phyloP scores from a whole-genome alignment of 2,329 filamentous ascomycete species.

The Clonostachys byssicola region DNA sequence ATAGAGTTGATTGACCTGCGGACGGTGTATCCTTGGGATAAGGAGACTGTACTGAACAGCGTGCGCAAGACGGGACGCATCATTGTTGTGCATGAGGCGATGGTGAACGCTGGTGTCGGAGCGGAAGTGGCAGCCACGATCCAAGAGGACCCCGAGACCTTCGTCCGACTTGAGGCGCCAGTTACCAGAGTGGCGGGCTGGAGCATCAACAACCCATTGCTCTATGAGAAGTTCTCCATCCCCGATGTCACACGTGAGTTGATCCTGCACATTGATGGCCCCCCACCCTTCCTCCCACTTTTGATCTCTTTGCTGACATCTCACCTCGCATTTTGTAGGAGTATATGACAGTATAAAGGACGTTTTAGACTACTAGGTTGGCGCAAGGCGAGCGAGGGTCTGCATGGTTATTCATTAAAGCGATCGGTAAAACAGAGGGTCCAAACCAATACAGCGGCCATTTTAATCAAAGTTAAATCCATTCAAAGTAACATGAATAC shows the following conservation, averaged over 20 bases:
- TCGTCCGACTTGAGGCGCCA: constrained; percentile 78
- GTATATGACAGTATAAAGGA: constrained; percentile 69
- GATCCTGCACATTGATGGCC: background rate
- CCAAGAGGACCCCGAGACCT: constrained; percentile 72
- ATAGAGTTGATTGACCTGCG: constrained; percentile 85
- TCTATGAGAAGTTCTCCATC: constrained; percentile 77
- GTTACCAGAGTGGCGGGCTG: constrained; percentile 84
- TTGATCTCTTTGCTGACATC: background rate
- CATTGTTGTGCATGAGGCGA: constrained; percentile 87
- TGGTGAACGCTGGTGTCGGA: constrained; percentile 85
- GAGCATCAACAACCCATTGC: constrained; percentile 76
- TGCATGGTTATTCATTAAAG: too few relatives aligned
- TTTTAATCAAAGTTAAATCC: too few relatives aligned
- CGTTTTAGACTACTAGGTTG: constrained; percentile 55
- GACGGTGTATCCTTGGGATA: constrained; percentile 90
- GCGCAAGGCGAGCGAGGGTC: too few relatives aligned
- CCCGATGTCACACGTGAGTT: constrained; percentile 84
- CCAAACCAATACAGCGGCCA: too few relatives aligned
- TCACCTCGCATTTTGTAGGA: constrained; percentile 35
- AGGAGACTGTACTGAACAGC: constrained; percentile 73
- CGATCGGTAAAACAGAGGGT: too few relatives aligned
- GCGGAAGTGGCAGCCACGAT: constrained; percentile 87
- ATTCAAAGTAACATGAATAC: too few relatives aligned
- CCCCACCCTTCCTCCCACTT: background rate
- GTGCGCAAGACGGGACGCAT: constrained; percentile 84